Evolutionary conservation across 208 protist genomes (phyloP).

Genomic region (Acanthamoeba lugdunensis): DNA sequence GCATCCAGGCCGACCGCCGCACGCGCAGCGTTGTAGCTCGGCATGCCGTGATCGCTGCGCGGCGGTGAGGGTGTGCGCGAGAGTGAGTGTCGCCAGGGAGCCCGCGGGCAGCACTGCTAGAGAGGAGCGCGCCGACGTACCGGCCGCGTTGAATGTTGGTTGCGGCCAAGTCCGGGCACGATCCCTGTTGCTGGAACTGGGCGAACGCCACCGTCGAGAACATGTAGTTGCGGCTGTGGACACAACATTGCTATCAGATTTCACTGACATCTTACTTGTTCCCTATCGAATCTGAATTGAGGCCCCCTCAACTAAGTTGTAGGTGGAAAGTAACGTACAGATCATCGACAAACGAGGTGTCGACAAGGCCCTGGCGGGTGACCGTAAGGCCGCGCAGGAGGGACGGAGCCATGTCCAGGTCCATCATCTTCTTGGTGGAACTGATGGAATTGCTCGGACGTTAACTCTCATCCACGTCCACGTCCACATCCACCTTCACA

Average conservation of each 20-base stretch:
- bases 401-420: neutral
- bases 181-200: neutral
- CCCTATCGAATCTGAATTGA: too few relatives aligned
- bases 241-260: neutral
- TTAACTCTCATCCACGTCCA: too few relatives aligned
- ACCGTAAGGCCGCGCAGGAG: neutral
- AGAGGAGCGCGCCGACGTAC: neutral
- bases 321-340: neutral
- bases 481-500: too few relatives aligned
- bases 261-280: neutral
- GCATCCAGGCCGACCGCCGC: neutral
- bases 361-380: neutral
- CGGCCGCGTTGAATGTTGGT: conserved; percentile 70
- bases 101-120: too few relatives aligned
- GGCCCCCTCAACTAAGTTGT: too few relatives aligned
- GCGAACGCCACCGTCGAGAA: neutral
- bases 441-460: neutral
- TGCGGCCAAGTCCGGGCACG: conserved; percentile 10
- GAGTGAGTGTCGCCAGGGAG: neutral
- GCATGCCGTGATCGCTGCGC: conserved; percentile 44
- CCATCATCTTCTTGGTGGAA: neutral
- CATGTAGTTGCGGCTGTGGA: conserved; percentile 29
- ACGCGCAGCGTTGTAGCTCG: neutral
- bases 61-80: neutral
- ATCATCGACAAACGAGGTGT: neutral